A percentile compares a stretch with the other conserved stretches of the same genome.
These are phyloP conservation scores for Gossypium ekmanianum DNA, from an alignment of 345 rosid species.

Conservation along the genomic window DNA sequence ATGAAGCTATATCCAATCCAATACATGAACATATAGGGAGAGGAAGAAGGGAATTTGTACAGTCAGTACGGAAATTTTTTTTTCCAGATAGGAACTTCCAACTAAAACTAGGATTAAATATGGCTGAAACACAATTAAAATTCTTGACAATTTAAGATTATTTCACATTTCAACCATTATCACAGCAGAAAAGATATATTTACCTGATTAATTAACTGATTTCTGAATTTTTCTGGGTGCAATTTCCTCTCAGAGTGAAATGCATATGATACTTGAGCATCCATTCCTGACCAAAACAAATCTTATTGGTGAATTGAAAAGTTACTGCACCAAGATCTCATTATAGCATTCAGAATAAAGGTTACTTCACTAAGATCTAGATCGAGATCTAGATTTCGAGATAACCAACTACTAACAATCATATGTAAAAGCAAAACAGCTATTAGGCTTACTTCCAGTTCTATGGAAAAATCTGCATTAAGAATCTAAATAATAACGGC, in stretches of 20 bases:
- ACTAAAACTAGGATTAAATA: not conserved
- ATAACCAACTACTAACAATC: not conserved
- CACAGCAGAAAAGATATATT: not conserved
- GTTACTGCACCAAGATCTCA: not conserved
- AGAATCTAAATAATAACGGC: not conserved
- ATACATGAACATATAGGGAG: not conserved
- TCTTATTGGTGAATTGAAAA: not conserved
- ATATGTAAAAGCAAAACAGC: not conserved
- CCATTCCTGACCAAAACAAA: conserved; percentile 51
- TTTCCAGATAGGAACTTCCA: not conserved
- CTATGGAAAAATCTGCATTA: not conserved
- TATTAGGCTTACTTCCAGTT: not conserved
- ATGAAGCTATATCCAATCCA: not conserved
- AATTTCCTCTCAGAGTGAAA: conserved; percentile 66
- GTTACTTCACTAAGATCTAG: not conserved
- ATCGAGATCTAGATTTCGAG: not conserved
- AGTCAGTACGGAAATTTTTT: not conserved
- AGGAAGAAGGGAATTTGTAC: not conserved
- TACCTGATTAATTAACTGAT: conserved; percentile 67
- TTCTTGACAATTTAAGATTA: not conserved
- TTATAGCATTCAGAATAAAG: not conserved
- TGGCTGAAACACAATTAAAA: not conserved
- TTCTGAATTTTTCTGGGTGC: conserved; percentile 64
- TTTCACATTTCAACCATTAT: not conserved
- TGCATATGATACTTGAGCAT: conserved; percentile 72